phyloP scores from a whole-genome alignment of 2,329 filamentous ascomycete species.

The Exutisphaerella laricina region DNA sequence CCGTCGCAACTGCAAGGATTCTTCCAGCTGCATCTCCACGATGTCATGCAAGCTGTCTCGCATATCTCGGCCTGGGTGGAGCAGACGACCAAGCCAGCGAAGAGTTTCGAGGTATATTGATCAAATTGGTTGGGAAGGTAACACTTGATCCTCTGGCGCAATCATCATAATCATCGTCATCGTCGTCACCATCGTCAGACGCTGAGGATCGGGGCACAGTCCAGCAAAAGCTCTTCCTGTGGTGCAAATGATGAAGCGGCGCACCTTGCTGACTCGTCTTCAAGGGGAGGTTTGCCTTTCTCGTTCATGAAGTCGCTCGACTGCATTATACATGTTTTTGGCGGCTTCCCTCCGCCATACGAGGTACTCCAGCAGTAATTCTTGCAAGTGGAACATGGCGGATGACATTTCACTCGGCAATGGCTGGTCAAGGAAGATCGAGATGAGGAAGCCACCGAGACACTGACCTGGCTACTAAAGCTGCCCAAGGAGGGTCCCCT shows the following conservation, averaged over 20 bases:
- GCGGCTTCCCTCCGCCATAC: conserved; percentile 45
- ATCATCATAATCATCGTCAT: too few species aligned
- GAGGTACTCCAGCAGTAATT: conserved; percentile 35
- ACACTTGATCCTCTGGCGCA: too few species aligned
- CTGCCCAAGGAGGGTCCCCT: conserved; percentile 46
- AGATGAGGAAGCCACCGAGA: conserved; percentile 27
- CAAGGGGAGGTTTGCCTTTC: too few species aligned
- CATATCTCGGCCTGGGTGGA: conserved; percentile 19
- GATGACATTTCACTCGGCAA: conserved; percentile 31
- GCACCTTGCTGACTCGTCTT: too few species aligned
- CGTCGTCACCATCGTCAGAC: too few species aligned
- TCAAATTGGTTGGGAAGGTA: too few species aligned
- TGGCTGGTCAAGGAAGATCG: conserved; percentile 31
- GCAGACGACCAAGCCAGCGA: conserved; percentile 6
- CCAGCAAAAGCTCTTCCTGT: too few species aligned
- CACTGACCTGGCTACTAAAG: conserved; percentile 27
- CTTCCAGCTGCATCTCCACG: conserved; percentile 22
- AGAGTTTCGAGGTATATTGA: conserved; percentile 6
- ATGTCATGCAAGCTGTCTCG: conserved; percentile 17
- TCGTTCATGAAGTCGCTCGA: too few species aligned
- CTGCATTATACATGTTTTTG: too few species aligned
- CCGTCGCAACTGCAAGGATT: conserved; percentile 25
- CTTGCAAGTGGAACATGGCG: conserved; percentile 29
- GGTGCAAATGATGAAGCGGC: too few species aligned
- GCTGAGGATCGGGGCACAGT: too few species aligned